phyloP scores from a whole-genome alignment of 176 grass and related monocot genomes.

The Lolium rigidum region DNA sequence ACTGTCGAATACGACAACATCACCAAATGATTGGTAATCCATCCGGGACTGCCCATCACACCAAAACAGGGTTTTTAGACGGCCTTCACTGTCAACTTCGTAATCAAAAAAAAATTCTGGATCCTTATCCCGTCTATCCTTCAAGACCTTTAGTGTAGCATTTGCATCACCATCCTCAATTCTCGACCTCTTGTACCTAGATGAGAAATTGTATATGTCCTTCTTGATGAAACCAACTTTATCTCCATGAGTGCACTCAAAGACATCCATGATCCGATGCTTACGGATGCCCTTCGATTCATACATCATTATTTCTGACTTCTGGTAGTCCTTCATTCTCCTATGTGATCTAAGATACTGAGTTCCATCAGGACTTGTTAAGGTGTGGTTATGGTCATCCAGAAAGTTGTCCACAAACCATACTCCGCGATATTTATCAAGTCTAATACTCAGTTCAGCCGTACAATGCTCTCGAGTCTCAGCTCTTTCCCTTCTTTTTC shows the following conservation, averaged over 20 bases:
- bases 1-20: neutral
- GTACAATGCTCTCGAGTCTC: neutral
- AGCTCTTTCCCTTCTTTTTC: neutral
- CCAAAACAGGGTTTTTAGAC: neutral
- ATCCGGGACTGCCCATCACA: neutral
- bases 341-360: neutral
- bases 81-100: too few relatives aligned
- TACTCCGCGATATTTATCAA: neutral
- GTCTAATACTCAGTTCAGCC: neutral
- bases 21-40: constrained; percentile 23
- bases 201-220: neutral
- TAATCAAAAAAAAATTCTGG: constrained; percentile 5
- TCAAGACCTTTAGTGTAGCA: neutral
- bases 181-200: neutral
- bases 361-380: neutral
- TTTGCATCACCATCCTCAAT: constrained; percentile 13
- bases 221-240: neutral
- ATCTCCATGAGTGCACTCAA: neutral
- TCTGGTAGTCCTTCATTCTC: neutral
- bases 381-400: neutral
- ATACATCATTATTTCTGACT: neutral
- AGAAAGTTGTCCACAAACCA: constrained; percentile 15
- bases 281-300: neutral
- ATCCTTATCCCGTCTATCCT: neutral
- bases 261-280: neutral